Conservation (phyloP, 495 filamentous ascomycete genomes). For the Cetradonia linearis region DNA sequence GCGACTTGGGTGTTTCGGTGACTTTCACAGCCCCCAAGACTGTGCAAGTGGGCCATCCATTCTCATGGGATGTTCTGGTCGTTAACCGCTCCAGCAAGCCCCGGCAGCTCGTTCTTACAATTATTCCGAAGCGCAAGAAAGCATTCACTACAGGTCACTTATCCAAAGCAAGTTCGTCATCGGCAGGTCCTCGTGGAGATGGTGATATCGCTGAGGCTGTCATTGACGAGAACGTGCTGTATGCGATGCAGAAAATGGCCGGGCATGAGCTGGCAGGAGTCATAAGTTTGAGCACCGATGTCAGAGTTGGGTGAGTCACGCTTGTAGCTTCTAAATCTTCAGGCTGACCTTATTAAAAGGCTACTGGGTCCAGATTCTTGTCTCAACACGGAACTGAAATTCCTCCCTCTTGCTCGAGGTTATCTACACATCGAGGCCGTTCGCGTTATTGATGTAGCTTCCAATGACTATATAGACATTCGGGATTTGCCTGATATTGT, state of each 20-base stretch:
- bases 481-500: constrained; percentile 68
- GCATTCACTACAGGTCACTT: constrained; percentile 52
- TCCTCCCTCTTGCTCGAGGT: constrained; percentile 66
- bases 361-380: constrained; percentile 68
- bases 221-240: constrained; percentile 72
- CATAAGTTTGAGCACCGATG: constrained; percentile 72
- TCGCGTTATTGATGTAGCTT: constrained; percentile 69
- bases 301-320: constrained; percentile 60
- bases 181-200: constrained; percentile 33
- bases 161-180: constrained; percentile 40
- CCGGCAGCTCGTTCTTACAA: constrained; percentile 71
- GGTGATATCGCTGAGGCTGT: constrained; percentile 62
- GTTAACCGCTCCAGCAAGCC: constrained; percentile 63
- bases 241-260: constrained; percentile 69
- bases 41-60: constrained; percentile 62
- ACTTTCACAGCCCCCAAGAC: constrained; percentile 56
- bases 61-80: constrained; percentile 81
- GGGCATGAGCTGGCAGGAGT: constrained; percentile 63
- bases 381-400: constrained; percentile 66
- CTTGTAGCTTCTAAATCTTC: background rate
- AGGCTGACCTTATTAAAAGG: constrained; percentile 31
- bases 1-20: constrained; percentile 62
- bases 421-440: constrained; percentile 70
- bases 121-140: constrained; percentile 65
- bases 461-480: constrained; percentile 74